Base-by-base conservation (phyloP, 2,329 filamentous ascomycete genomes). In the Botrytis tulipae region DNA sequence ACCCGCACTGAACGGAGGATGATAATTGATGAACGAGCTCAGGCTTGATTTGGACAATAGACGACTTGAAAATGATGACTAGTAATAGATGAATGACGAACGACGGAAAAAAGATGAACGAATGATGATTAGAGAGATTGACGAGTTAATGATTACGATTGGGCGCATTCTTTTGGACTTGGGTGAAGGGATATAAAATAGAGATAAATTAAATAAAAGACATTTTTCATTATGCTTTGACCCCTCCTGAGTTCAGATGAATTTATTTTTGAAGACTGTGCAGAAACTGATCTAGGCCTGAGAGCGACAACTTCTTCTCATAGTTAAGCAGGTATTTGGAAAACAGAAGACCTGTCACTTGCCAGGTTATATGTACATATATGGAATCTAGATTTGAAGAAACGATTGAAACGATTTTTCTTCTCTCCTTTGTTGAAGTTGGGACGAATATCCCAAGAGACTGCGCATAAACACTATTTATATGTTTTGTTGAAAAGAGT, bases 91-190 rank as follows among this genome's bases (percentile, higher is more conserved):
- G 40, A 62, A 6, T 29, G 40, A 62, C 4, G 57, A 35, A 44
- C 20, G 40, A n/a, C 40, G n/a, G 25, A 46, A 37, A 44, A 35
- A 37, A 37, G 4, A 57, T 40, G 57, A n/a, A 70, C 20, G 22
- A 40, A 40, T 57, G 46, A 69, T 29, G 22, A 70, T 10, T 37
- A 22, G 35, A 46, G 44, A 65, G 32, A 40, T 37, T 57, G 35
- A 65, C 16, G 44, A 51, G 16, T 57, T 67, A 54, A 67, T 29
- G 65, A 51, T 65, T 22, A 71, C 18, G 57, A 71, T 48, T 65
- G 18, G 46, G 40, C 42, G 51, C 69, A 63, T 48, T 71, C 69
- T 25, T 71, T 71, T 71, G 7, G 42, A 63, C 8, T 71, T 63
- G 57, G 29, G 32, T 8, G 2, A 51, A 51, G 22, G 42, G 16